These are phyloP conservation scores for Wallacemonas sp. DNA, from an alignment of 208 protist genomes.

Conservation along the genomic window DNA sequence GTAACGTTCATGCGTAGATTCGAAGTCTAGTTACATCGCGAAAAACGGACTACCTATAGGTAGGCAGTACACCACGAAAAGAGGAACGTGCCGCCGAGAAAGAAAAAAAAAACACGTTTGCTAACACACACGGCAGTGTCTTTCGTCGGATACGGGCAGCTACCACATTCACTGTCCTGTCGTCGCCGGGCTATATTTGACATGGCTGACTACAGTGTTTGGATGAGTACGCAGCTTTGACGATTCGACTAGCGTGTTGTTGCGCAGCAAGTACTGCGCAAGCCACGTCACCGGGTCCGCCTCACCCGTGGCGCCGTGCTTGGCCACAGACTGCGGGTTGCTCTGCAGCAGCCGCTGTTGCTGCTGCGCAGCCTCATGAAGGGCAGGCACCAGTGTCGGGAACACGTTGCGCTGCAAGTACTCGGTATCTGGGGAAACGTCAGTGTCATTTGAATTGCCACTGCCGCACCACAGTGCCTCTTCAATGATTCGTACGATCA, in stretches of 20 bases:
- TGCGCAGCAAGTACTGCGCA: slow-evolving; percentile 76
- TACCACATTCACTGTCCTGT: too few relatives aligned
- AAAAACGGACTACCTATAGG: too few relatives aligned
- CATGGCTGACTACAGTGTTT: slow-evolving; percentile 54
- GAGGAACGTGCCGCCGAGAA: too few relatives aligned
- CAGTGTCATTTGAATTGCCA: slow-evolving; percentile 1
- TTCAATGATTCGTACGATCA: slow-evolving; percentile 71
- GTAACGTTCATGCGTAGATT: too few relatives aligned
- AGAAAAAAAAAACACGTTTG: neutral
- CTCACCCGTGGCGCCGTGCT: slow-evolving; percentile 20
- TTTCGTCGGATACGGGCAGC: too few relatives aligned
- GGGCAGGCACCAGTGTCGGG: slow-evolving; percentile 68
- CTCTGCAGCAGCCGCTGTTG: slow-evolving; percentile 22
- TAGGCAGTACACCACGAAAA: too few relatives aligned
- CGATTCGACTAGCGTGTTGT: slow-evolving; percentile 43
- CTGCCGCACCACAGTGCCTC: slow-evolving; percentile 66
- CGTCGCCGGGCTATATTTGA: slow-evolving; percentile 25
- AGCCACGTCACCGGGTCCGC: slow-evolving; percentile 69
- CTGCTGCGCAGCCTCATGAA: slow-evolving; percentile 47
- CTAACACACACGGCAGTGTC: too few relatives aligned
- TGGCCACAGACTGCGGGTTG: neutral
- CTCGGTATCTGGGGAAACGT: slow-evolving; percentile 20
- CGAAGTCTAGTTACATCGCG: too few relatives aligned
- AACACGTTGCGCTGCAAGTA: slow-evolving; percentile 75
- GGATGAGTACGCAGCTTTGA: slow-evolving; percentile 47